Evolutionary conservation across 768 basidiomycete species (phyloP).

Genomic region (Termitomyces sp.): DNA sequence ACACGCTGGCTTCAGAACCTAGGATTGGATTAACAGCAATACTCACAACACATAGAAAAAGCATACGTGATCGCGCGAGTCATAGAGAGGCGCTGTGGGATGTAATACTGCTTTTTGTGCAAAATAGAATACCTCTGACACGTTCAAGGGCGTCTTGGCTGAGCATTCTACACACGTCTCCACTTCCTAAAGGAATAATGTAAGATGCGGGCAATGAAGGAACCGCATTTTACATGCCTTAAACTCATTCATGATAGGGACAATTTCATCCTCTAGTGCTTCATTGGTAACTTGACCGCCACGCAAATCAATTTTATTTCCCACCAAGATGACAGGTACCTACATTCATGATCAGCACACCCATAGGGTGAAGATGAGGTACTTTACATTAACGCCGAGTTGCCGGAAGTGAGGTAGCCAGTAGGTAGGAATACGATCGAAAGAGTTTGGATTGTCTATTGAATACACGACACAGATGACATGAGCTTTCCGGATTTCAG

Average conservation of each 20-base stretch:
- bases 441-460: conserved; percentile 94
- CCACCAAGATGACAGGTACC: conserved; percentile 96
- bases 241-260: conserved; percentile 98
- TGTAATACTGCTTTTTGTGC: conserved; percentile 97
- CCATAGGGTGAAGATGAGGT: not conserved
- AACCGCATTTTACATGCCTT: conserved; percentile 55
- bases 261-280: conserved; percentile 89
- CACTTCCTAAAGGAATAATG: conserved; percentile 69
- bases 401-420: conserved; percentile 96
- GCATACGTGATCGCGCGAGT: conserved; percentile 89
- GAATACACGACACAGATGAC: conserved; percentile 98
- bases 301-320: conserved; percentile 96
- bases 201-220: conserved; percentile 6
- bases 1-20: conserved; percentile 93
- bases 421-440: conserved; percentile 96
- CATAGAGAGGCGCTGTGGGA: conserved; percentile 95
- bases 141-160: conserved; percentile 85
- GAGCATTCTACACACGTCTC: conserved; percentile 98
- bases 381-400: conserved; percentile 87
- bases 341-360: conserved; percentile 27
- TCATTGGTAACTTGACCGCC: conserved; percentile 94
- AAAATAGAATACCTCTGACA: conserved; percentile 97
- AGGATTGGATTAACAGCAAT: conserved; percentile 10
- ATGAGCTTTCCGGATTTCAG: conserved; percentile 95
- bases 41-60: conserved; percentile 2